A percentile compares a stretch with the other conserved stretches of the same genome.
Conservation (phyloP, 164 flowering plant genomes). For the Aristolochia contorta region DNA sequence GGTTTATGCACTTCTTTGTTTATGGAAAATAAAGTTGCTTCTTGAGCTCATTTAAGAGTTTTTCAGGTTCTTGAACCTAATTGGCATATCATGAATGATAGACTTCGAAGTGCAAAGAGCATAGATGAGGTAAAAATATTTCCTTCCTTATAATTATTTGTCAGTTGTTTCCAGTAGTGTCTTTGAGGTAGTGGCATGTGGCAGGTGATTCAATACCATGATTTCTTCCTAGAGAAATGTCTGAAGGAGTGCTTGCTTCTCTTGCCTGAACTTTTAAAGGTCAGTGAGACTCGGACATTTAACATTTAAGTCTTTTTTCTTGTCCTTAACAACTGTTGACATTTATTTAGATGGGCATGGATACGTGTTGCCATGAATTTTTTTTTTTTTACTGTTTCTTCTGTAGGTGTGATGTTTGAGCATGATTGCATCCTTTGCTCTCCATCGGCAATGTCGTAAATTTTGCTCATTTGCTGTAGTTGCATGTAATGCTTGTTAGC, state of each 20-base stretch:
- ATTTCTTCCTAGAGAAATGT: constrained; percentile 89
- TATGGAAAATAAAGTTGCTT: not conserved
- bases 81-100: constrained; percentile 83
- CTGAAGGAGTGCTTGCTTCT: constrained; percentile 88
- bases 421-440: no score
- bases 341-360: no score
- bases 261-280: constrained; percentile 86
- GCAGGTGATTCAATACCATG: constrained; percentile 89
- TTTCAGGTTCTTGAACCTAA: constrained; percentile 92
- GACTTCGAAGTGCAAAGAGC: constrained; percentile 81
- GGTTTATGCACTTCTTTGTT: not conserved
- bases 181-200: not conserved
- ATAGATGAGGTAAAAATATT: constrained; percentile 70
- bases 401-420: no score
- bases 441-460: no score
- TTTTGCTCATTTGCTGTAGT: no score
- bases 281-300: constrained; percentile 13
- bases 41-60: not conserved
- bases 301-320: no score
- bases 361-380: not conserved
- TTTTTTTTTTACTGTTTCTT: no score
- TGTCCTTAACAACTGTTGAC: no score
- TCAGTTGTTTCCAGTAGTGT: not conserved
- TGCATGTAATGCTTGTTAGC: no score
- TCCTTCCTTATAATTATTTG: constrained; percentile 1